These are phyloP conservation scores for Rugonectria rugulosa DNA, from an alignment of 2,329 filamentous ascomycete species.

Conservation along the genomic window DNA sequence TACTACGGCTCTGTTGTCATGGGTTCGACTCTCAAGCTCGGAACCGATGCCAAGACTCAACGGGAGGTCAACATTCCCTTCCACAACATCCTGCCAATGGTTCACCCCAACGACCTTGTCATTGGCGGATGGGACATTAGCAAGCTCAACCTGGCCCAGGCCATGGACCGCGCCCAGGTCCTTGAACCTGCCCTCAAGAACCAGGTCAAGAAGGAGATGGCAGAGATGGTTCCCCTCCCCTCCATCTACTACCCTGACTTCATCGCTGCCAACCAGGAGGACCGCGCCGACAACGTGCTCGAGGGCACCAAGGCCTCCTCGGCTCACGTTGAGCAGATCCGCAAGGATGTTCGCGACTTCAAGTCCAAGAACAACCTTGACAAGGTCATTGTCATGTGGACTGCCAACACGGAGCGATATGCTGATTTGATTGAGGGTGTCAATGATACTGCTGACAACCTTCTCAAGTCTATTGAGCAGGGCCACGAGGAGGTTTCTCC, in stretches of 20 bases:
- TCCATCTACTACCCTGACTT: constrained; percentile 99
- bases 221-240: constrained; percentile 84
- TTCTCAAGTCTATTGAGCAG: constrained; percentile 84
- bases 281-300: constrained; percentile 90
- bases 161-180: constrained; percentile 96
- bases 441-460: constrained; percentile 96
- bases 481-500: constrained; percentile 93
- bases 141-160: constrained; percentile 82
- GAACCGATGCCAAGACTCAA: constrained; percentile 81
- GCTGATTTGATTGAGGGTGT: constrained; percentile 86
- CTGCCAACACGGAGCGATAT: constrained; percentile 97
- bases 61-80: constrained; percentile 97
- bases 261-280: constrained; percentile 98
- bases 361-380: constrained; percentile 85
- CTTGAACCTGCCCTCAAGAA: constrained; percentile 94
- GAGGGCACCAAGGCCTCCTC: constrained; percentile 82
- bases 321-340: constrained; percentile 91
- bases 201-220: constrained; percentile 92
- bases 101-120: constrained; percentile 93
- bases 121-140: constrained; percentile 99
- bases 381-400: constrained; percentile 98
- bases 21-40: constrained; percentile 96
- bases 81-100: constrained; percentile 93
- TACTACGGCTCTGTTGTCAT: constrained; percentile 99
- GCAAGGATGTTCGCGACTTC: constrained; percentile 93